Percentiles rank a stretch among this genome's conserved stretches.
Evolutionary conservation across 768 basidiomycete genomes (phyloP).

Genomic region (Termitomyces sp.): DNA sequence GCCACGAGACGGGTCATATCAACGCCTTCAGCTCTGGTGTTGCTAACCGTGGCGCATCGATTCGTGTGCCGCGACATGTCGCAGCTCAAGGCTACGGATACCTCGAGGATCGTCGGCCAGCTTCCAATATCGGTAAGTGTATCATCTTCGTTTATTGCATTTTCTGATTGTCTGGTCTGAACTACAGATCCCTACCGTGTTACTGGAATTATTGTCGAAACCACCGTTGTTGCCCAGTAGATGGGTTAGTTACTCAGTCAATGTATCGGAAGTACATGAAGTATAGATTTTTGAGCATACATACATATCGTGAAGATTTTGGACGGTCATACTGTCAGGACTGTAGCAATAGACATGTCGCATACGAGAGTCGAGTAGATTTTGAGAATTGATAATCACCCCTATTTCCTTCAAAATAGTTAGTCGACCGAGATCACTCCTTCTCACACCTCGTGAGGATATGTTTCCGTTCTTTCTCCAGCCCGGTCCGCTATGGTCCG

Average conservation of each 20-base stretch:
- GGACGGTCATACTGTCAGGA: no score
- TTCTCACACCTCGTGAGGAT: no score
- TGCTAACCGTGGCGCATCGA: constrained; percentile 95
- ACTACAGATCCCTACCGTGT: constrained; percentile 89
- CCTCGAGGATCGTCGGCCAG: constrained; percentile 94
- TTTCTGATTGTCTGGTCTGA: not conserved
- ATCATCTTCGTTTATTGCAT: constrained; percentile 5
- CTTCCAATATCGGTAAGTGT: constrained; percentile 91
- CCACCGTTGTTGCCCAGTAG: constrained; percentile 68
- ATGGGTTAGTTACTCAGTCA: not conserved
- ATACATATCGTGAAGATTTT: no score
- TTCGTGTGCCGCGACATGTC: constrained; percentile 94
- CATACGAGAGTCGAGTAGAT: no score
- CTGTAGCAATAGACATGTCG: no score
- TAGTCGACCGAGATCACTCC: no score
- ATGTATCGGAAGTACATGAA: not conserved
- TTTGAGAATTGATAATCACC: no score
- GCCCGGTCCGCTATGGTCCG: constrained; percentile 10
- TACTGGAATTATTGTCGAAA: constrained; percentile 84
- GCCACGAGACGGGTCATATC: constrained; percentile 97
- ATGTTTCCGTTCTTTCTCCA: not conserved
- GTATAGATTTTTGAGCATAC: not conserved
- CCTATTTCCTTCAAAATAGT: no score
- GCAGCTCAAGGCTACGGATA: constrained; percentile 91
- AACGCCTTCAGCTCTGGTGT: constrained; percentile 89